A percentile compares a stretch with the other conserved stretches of the same genome.
Evolutionary conservation across 176 grass and related monocot genomes (phyloP).

Genomic region (Bolboschoenus planiculmis): DNA sequence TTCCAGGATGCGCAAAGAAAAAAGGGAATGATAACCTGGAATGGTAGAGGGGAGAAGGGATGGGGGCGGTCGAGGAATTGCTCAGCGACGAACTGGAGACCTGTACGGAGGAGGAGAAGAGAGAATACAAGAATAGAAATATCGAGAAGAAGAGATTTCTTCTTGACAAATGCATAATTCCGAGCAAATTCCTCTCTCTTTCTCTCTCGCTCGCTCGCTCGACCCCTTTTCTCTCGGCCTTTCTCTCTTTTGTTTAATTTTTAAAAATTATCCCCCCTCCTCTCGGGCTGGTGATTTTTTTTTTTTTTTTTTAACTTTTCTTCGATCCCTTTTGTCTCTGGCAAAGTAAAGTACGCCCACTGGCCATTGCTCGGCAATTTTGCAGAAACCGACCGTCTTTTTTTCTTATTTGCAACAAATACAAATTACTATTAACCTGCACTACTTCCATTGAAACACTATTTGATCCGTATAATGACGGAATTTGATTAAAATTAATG

Average conservation of each 20-base stretch:
- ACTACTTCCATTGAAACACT: background rate
- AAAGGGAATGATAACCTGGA: conserved; percentile 40
- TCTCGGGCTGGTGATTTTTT: background rate
- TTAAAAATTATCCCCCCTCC: background rate
- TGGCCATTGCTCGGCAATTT: background rate
- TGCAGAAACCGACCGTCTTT: background rate
- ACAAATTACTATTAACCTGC: background rate
- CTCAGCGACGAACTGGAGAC: conserved; percentile 18
- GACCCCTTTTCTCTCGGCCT: background rate
- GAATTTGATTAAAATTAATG: no score
- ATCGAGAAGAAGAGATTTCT: background rate
- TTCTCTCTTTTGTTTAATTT: background rate
- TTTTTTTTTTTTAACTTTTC: no score
- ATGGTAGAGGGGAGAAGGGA: conserved; percentile 68
- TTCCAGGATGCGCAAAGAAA: background rate
- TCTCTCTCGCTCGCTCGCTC: background rate
- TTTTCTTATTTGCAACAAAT: background rate
- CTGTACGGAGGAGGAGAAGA: background rate
- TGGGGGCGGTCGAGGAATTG: conserved; percentile 28
- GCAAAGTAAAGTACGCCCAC: background rate
- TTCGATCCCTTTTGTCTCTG: background rate
- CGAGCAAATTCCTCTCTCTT: conserved; percentile 16
- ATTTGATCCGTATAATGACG: no score
- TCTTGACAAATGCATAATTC: background rate
- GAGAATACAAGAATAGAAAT: conserved; percentile 7